Conservation (phyloP, 139 green algal species). For the Chlorella sp. region DNA sequence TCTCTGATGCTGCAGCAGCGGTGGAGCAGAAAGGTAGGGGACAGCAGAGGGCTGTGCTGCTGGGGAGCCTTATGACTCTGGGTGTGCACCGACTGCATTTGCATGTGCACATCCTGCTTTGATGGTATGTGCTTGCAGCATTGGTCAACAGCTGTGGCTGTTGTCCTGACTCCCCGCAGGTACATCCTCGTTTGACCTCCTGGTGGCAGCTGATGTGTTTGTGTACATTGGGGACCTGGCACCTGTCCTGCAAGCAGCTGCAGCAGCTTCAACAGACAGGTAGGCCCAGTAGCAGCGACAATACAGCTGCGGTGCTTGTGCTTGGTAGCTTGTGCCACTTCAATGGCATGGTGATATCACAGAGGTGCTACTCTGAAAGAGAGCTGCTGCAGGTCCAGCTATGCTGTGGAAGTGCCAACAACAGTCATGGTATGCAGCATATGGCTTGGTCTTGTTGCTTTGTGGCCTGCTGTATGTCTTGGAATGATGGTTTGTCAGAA, state of each 20-base stretch:
- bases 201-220: slow-evolving; percentile 57
- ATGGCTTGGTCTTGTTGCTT: neutral
- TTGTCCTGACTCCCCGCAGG: too few relatives aligned
- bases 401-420: neutral
- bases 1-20: too few relatives aligned
- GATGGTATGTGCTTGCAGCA: too few relatives aligned
- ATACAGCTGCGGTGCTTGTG: too few relatives aligned
- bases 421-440: neutral
- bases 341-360: neutral
- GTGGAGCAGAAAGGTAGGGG: too few relatives aligned
- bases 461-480: neutral
- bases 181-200: slow-evolving; percentile 39
- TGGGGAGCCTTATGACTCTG: too few relatives aligned
- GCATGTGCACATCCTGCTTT: too few relatives aligned
- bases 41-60: too few relatives aligned
- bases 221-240: slow-evolving; percentile 56
- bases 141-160: too few relatives aligned
- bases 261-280: slow-evolving; percentile 3
- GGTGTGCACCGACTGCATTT: too few relatives aligned
- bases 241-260: slow-evolving; percentile 28
- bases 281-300: neutral
- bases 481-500: neutral
- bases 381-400: neutral
- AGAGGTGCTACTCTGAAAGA: neutral
- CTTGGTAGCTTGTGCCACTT: neutral